Conservation (phyloP, 805 yeast species). For the Pichia manshurica region DNA sequence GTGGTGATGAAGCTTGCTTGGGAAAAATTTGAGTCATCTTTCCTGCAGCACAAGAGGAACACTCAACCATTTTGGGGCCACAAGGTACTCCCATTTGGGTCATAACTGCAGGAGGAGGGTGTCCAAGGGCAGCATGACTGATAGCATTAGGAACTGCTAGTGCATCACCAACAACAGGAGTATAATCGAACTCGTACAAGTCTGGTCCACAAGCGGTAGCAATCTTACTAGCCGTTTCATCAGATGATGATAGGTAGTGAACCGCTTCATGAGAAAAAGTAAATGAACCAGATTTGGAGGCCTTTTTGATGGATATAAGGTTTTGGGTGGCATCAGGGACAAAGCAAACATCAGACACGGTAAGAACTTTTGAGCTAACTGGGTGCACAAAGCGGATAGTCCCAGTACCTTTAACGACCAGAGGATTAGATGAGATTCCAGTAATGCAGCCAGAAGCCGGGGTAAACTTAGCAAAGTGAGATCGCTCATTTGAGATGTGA, state of each 20-base stretch:
- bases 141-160: no score
- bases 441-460: conserved; percentile 1
- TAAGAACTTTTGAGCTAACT: background rate
- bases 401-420: conserved; percentile 1
- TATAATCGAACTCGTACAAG: background rate
- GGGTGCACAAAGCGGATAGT: background rate
- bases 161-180: background rate
- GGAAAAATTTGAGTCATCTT: background rate
- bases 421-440: background rate
- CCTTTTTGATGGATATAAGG: background rate
- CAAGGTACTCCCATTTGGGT: background rate
- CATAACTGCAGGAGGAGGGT: conserved; percentile 5
- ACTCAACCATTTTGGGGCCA: background rate
- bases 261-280: background rate
- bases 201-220: background rate
- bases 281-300: background rate
- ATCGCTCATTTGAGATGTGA: background rate
- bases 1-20: background rate
- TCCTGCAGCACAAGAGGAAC: conserved; percentile 1
- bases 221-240: background rate
- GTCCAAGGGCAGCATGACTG: background rate
- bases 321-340: conserved; percentile 1
- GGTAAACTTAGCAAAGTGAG: conserved; percentile 1
- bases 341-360: background rate
- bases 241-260: background rate